Conservation (phyloP, 192 early-diverging fungal species). For the Podila horticola region DNA sequence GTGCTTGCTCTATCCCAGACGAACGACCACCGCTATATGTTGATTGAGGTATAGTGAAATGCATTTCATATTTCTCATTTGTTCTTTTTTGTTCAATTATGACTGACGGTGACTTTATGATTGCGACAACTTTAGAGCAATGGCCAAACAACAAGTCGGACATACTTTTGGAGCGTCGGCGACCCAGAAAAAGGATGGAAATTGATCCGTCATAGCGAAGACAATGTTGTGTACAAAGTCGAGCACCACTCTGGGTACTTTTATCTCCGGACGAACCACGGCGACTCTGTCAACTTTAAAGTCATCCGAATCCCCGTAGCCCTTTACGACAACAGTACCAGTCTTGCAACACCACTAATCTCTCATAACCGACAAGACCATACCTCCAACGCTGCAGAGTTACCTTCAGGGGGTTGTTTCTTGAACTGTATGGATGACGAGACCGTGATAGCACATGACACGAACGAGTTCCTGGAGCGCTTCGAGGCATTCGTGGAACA, state of each 20-base stretch:
- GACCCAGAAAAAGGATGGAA: constrained; percentile 27
- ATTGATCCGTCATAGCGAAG: constrained; percentile 13
- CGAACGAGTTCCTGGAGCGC: constrained; percentile 19
- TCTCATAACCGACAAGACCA: neutral
- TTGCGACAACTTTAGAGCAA: constrained; percentile 10
- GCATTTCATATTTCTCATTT: neutral
- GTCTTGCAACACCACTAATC: neutral
- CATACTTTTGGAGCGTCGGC: constrained; percentile 29
- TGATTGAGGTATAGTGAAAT: constrained; percentile 23
- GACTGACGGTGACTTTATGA: neutral
- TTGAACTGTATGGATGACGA: neutral
- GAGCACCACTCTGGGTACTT: constrained; percentile 49
- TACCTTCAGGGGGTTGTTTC: neutral
- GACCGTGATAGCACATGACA: constrained; percentile 16
- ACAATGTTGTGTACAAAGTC: constrained; percentile 34
- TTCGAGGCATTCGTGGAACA: constrained; percentile 45
- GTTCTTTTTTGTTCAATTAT: neutral
- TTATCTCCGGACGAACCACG: constrained; percentile 33
- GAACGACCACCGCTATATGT: constrained; percentile 22
- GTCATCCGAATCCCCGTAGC: constrained; percentile 29
- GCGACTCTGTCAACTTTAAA: constrained; percentile 22
- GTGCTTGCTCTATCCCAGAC: constrained; percentile 9
- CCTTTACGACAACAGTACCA: neutral
- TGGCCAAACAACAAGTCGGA: constrained; percentile 21
- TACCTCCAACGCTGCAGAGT: neutral